Conservation (phyloP, 2,329 filamentous ascomycete genomes). For the Neopestalotiopsis sp. region DNA sequence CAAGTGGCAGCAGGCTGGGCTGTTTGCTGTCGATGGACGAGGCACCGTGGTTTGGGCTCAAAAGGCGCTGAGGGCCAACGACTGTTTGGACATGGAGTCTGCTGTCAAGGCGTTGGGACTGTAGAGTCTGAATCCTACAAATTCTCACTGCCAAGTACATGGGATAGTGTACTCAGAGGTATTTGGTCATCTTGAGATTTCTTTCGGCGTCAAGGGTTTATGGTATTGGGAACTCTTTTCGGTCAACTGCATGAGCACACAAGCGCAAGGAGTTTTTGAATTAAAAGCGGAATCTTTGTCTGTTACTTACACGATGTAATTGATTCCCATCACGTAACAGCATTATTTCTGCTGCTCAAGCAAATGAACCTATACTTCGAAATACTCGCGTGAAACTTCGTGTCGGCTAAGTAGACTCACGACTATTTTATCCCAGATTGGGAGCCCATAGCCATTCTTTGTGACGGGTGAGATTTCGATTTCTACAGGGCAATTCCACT, state of each 20-base stretch:
- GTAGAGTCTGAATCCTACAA: constrained; percentile 20
- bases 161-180: too few relatives aligned
- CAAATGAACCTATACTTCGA: too few relatives aligned
- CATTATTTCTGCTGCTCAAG: too few relatives aligned
- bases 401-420: too few relatives aligned
- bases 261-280: background rate
- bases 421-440: too few relatives aligned
- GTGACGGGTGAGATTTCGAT: too few relatives aligned
- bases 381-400: too few relatives aligned
- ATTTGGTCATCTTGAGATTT: background rate
- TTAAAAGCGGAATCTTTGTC: too few relatives aligned
- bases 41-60: constrained; percentile 56
- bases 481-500: too few relatives aligned
- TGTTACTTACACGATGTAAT: too few relatives aligned
- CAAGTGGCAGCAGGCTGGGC: constrained; percentile 61
- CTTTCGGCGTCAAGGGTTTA: background rate
- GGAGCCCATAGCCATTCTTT: too few relatives aligned
- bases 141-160: background rate
- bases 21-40: constrained; percentile 55
- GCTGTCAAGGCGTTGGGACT: constrained; percentile 43
- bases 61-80: constrained; percentile 53
- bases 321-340: too few relatives aligned
- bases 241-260: background rate
- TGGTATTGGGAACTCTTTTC: background rate
- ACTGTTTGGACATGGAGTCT: constrained; percentile 59